A percentile compares a stretch with the other conserved stretches of the same genome.
Evolutionary conservation across 192 early-diverging fungal species (phyloP).

Genomic region (Entomortierella lignicola): DNA sequence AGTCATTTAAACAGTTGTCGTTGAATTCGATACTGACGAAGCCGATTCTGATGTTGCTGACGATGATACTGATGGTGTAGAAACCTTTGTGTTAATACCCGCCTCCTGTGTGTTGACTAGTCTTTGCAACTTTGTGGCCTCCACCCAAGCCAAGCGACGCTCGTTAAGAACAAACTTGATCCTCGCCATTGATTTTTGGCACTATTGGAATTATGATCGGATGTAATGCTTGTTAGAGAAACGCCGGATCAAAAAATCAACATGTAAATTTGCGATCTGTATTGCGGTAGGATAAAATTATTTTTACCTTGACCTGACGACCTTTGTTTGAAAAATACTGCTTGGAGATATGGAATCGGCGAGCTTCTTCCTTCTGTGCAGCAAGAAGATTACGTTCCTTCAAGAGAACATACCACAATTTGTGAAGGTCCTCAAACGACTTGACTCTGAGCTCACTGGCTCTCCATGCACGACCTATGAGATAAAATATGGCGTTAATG

Average conservation of each 20-base stretch:
- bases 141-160: slow-evolving; percentile 73
- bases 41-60: slow-evolving; percentile 10
- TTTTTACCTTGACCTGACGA: slow-evolving; percentile 70
- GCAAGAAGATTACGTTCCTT: slow-evolving; percentile 89
- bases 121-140: slow-evolving; percentile 58
- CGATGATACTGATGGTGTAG: slow-evolving; percentile 11
- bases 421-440: slow-evolving; percentile 97
- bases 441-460: slow-evolving; percentile 91
- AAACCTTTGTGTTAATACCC: slow-evolving; percentile 32
- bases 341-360: slow-evolving; percentile 64
- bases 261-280: neutral
- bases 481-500: neutral
- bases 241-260: neutral
- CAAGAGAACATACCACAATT: slow-evolving; percentile 91
- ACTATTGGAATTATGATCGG: slow-evolving; percentile 48
- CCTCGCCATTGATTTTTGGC: slow-evolving; percentile 86
- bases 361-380: slow-evolving; percentile 76
- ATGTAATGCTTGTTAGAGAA: too few species aligned
- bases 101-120: slow-evolving; percentile 25
- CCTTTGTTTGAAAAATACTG: slow-evolving; percentile 70
- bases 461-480: slow-evolving; percentile 86
- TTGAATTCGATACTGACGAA: slow-evolving; percentile 1
- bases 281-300: neutral
- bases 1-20: neutral
- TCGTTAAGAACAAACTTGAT: slow-evolving; percentile 85